Evolutionary conservation across 2,329 filamentous ascomycete species (phyloP), one percentile per base, ranked within the genome.

Genomic region (Coniochaeta ligniaria): DNA sequence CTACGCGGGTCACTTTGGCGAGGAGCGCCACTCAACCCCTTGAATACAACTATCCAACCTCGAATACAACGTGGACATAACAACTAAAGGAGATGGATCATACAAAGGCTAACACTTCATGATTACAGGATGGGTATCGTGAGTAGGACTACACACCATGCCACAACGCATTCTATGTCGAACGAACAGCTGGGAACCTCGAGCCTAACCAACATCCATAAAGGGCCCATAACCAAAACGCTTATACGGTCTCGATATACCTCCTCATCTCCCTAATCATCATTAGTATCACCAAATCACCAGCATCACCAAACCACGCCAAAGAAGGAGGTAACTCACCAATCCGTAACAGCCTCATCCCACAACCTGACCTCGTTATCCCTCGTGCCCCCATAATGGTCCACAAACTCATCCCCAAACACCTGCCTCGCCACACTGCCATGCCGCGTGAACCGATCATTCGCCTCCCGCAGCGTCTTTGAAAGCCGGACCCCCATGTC

Each of bases 331-430:
- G 35, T 36, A 41, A 86, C 89, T 74, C 81, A 94, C 92, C 94
- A 98, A 74, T 98, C 95, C 22, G 95, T 98, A 6, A 98, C 94
- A 2, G 93, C 93, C 73, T 98, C 94, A 68, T 98, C 93, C 89
- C 91, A 99, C 22, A 96, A 76, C 63, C 90, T 80, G 61, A 95
- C 83, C 76, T 99, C 95, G 74, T 99, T 93, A 73, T 96, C 89
- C 65, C 95, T 84, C 20, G 94, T 96, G 17, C 95, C 95, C 14
- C 88, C 91, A 77, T 88, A 99, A 74, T 98, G 95, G 17, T 98
- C 93, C 3, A 99, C 95, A 75, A 99, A 99, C 9, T 89, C 90
- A 72, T 98, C 90, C 0, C 95, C 95, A 74, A 99, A 91, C 0
- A 96, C 90, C 72, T 98, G 91, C 61, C 95, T 83, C n/a, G 95